Conservation (phyloP, 768 basidiomycete genomes). For the Pleurotus eryngii region DNA sequence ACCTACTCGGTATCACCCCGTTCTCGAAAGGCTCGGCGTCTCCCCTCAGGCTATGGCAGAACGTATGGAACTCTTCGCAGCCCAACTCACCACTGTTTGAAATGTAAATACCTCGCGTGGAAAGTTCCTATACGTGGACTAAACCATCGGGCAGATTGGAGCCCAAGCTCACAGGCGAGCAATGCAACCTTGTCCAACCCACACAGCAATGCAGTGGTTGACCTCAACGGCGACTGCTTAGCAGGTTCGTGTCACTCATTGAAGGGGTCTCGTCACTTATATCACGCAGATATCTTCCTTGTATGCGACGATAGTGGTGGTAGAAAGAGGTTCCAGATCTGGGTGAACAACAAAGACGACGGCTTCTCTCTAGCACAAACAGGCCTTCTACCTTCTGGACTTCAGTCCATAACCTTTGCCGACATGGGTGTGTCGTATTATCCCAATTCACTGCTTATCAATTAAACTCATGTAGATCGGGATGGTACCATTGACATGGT, state of each 20-base stretch:
- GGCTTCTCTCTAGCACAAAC: constrained; percentile 71
- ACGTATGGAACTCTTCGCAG: constrained; percentile 67
- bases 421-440: constrained; percentile 66
- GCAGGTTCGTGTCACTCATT: constrained; percentile 53
- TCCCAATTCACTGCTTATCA: not conserved
- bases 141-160: constrained; percentile 36
- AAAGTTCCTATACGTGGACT: too few relatives aligned
- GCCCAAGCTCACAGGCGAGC: constrained; percentile 56
- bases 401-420: constrained; percentile 81
- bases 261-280: not conserved
- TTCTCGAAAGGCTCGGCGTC: constrained; percentile 30
- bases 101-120: constrained; percentile 39
- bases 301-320: constrained; percentile 65
- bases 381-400: constrained; percentile 69
- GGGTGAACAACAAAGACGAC: constrained; percentile 79
- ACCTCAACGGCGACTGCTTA: constrained; percentile 93
- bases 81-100: constrained; percentile 54
- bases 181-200: constrained; percentile 82
- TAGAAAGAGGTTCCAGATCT: constrained; percentile 81
- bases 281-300: constrained; percentile 73
- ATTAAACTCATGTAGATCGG: constrained; percentile 53
- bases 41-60: constrained; percentile 72
- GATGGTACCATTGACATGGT: constrained; percentile 97
- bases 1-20: constrained; percentile 70
- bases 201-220: constrained; percentile 92